A percentile compares a stretch with the other conserved stretches of the same genome.
phyloP scores from a whole-genome alignment of 2,329 filamentous ascomycete genomes.

The Meredithiella fracta region DNA sequence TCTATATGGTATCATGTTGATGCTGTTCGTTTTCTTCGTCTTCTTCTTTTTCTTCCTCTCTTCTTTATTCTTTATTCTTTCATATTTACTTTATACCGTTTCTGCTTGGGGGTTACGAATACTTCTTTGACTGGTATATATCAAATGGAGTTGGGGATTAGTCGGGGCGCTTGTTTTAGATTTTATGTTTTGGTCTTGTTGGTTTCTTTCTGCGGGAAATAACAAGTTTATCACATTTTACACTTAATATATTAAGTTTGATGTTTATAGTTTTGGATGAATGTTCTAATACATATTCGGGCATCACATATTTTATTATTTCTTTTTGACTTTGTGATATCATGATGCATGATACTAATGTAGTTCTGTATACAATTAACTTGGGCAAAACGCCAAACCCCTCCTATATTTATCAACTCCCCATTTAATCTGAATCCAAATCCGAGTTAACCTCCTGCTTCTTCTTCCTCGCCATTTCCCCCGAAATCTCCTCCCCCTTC shows the following conservation, averaged over 20 bases:
- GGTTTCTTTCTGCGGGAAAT: background rate
- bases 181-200: slow-evolving; percentile 6
- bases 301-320: too few species aligned
- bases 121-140: background rate
- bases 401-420: background rate
- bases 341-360: too few species aligned
- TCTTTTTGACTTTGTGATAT: too few species aligned
- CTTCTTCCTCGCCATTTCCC: slow-evolving; percentile 20
- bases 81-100: too few species aligned
- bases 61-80: too few species aligned
- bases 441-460: slow-evolving; percentile 22
- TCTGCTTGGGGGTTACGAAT: background rate
- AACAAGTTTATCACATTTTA: background rate
- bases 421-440: slow-evolving; percentile 17
- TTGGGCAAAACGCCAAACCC: background rate
- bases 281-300: background rate
- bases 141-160: background rate
- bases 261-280: background rate
- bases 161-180: background rate
- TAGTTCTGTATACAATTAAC: background rate
- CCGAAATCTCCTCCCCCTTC: slow-evolving; percentile 32
- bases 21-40: background rate
- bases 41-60: background rate
- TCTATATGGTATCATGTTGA: background rate
- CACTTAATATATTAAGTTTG: background rate